Percentiles rank a stretch among this genome's conserved stretches.
Conservation (phyloP, 2,329 filamentous ascomycete species). For the Botrytis fragariae region DNA sequence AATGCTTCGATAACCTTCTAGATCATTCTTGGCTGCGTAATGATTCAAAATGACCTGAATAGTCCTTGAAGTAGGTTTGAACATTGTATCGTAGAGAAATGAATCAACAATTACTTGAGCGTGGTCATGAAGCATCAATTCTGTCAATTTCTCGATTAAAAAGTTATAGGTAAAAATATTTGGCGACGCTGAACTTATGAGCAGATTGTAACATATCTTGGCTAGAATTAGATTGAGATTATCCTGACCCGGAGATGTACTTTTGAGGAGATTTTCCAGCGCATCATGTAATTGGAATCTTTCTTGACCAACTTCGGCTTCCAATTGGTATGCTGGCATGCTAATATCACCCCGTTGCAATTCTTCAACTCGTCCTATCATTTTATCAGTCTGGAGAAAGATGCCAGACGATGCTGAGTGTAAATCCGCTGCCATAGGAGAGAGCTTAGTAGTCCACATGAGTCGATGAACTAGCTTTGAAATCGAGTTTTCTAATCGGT, state of each 20-base stretch:
- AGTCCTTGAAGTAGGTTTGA: conserved; percentile 32
- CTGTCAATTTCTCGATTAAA: conserved; percentile 64
- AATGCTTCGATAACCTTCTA: conserved; percentile 30
- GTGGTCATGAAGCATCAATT: conserved; percentile 48
- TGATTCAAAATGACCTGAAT: conserved; percentile 36
- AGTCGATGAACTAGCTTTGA: conserved; percentile 31
- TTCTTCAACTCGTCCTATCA: conserved; percentile 25
- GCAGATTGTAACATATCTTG: conserved; percentile 61
- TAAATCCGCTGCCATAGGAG: conserved; percentile 4
- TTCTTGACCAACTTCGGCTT: conserved; percentile 22
- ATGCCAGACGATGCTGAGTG: conserved; percentile 11
- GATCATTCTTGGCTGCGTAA: conserved; percentile 31
- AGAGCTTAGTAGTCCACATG: conserved; percentile 23
- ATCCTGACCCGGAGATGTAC: conserved; percentile 11
- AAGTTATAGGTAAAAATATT: conserved; percentile 69
- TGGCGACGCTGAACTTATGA: conserved; percentile 59
- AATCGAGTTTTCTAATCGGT: conserved; percentile 28
- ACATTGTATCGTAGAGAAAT: conserved; percentile 44
- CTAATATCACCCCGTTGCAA: conserved; percentile 24
- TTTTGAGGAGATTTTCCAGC: conserved; percentile 27
- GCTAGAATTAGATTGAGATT: conserved; percentile 35
- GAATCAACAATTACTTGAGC: conserved; percentile 53
- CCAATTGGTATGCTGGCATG: conserved; percentile 29
- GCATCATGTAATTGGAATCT: conserved; percentile 31
- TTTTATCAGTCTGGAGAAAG: conserved; percentile 23